These are phyloP conservation scores for Senna siamea DNA, from an alignment of 306 rosid genomes.

Conservation along the genomic window DNA sequence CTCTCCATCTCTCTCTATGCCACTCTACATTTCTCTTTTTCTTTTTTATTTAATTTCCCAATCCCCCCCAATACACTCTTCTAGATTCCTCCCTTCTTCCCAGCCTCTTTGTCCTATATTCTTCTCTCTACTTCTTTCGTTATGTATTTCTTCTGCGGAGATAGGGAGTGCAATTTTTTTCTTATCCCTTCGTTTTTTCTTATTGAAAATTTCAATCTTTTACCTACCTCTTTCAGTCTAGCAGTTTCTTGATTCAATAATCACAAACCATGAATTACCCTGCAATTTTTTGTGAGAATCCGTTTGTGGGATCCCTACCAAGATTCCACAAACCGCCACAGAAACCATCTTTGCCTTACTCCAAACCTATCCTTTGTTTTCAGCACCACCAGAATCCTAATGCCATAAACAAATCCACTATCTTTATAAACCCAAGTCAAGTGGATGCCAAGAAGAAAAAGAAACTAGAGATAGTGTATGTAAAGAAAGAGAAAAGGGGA, in stretches of 20 bases:
- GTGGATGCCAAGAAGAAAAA: conserved; percentile 22
- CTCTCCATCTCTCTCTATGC: conserved; percentile 35
- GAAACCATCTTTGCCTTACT: conserved; percentile 26
- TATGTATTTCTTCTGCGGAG: not conserved
- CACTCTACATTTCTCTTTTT: not conserved
- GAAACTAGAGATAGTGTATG: conserved; percentile 31
- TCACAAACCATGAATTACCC: conserved; percentile 52
- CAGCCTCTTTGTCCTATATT: not conserved
- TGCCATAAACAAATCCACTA: conserved; percentile 30
- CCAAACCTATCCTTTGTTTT: conserved; percentile 40
- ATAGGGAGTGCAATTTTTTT: not conserved
- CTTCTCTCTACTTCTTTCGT: conserved; percentile 7
- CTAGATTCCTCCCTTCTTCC: conserved; percentile 56
- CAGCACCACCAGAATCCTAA: conserved; percentile 39
- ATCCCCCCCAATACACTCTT: conserved; percentile 44
- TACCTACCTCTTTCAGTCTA: no score
- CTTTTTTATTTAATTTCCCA: not conserved
- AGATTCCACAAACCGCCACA: conserved; percentile 5
- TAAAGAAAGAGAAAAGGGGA: conserved; percentile 33
- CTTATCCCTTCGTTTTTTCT: not conserved
- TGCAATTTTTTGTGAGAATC: conserved; percentile 37
- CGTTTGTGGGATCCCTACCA: conserved; percentile 40
- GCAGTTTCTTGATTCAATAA: not conserved
- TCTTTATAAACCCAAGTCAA: conserved; percentile 32
- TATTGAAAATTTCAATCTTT: not conserved